Base-by-base conservation (phyloP, 768 basidiomycete species). In the Rhizopogon vulgaris region DNA sequence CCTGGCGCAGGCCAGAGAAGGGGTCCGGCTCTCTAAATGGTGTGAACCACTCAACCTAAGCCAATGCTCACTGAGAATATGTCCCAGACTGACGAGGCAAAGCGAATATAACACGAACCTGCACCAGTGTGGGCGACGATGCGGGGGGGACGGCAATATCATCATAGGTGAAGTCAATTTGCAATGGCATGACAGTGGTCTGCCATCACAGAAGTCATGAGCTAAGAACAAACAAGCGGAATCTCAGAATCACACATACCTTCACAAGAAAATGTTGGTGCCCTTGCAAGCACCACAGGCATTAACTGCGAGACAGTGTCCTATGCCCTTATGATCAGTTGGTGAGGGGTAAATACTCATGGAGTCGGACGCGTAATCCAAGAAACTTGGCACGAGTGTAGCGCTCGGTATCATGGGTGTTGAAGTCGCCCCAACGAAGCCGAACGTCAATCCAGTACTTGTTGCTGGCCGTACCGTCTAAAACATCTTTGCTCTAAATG, bases 211-310 rank as follows among this genome's bases (percentile, higher is more conserved):
- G 9, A 30, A 38, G 12, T 38, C 39, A 41, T 18, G 36, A 43
- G 51, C 30, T 40, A 15, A 34, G 38, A 48, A 49, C 46, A 28
- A n/a, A 37, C 56, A n/a, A 37, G 32, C 40, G 28, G 17, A 18
- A 18, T 22, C 38, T 2, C 14, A 27, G 7, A 18, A 32, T 57
- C 64, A 55, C 58, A 30, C 28, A 30, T 30, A 30, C 28, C 61
- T 42, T 68, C 57, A 68, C 62, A 68, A 52, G 57, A 56, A 64
- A 36, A 68, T 58, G 32, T 59, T 43, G 10, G 48, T 41, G 4
- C 49, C 55, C 17, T 56, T 47, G 58, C 67, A 69, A 42, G 66
- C 58, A 36, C 63, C 64, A 56, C 67, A 68, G 32, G 66, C 62
- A 55, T 53, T 53, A 25, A 68, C 60, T 58, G 48, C 57, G 24